Evolutionary conservation across 177 flowering plant species (phyloP).

Genomic region (Vitis hybrid): DNA sequence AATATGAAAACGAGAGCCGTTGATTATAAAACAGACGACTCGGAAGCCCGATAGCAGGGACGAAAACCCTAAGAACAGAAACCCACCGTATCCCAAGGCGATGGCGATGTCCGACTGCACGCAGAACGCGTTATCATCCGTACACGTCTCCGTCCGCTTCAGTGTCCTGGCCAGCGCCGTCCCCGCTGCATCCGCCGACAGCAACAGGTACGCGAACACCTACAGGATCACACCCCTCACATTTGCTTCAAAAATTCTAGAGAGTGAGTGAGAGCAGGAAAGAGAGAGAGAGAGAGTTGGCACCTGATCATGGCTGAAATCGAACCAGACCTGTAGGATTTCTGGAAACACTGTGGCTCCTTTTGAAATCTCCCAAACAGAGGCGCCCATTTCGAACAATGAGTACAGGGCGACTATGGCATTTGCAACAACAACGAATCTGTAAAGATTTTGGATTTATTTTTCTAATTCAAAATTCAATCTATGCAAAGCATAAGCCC

Average conservation of each 20-base stretch:
- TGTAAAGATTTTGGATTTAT: conserved; percentile 15
- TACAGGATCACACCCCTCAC: conserved; percentile 8
- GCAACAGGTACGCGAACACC: conserved; percentile 71
- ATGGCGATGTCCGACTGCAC: conserved; percentile 63
- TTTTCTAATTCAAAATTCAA: not conserved
- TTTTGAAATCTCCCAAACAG: conserved; percentile 75
- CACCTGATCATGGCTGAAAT: conserved; percentile 94
- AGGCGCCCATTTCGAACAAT: conserved; percentile 60
- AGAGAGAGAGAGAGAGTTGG: not conserved
- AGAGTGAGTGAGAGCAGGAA: not conserved
- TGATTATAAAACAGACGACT: conserved; percentile 65
- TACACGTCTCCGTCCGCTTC: conserved; percentile 46
- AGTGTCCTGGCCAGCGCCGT: conserved; percentile 45
- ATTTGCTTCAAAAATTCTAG: not conserved
- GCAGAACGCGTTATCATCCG: conserved; percentile 51
- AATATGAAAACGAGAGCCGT: conserved; percentile 71
- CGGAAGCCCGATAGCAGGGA: conserved; percentile 79
- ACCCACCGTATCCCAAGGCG: conserved; percentile 68
- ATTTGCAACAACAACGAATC: conserved; percentile 66
- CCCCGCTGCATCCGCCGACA: conserved; percentile 68
- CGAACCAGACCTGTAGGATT: conserved; percentile 82
- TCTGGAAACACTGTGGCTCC: conserved; percentile 68
- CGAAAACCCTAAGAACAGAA: conserved; percentile 61
- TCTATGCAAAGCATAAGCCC: not conserved
- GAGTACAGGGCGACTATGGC: conserved; percentile 72